phyloP scores from a whole-genome alignment of 2,329 filamentous ascomycete genomes.

The Apiospora aurea region DNA sequence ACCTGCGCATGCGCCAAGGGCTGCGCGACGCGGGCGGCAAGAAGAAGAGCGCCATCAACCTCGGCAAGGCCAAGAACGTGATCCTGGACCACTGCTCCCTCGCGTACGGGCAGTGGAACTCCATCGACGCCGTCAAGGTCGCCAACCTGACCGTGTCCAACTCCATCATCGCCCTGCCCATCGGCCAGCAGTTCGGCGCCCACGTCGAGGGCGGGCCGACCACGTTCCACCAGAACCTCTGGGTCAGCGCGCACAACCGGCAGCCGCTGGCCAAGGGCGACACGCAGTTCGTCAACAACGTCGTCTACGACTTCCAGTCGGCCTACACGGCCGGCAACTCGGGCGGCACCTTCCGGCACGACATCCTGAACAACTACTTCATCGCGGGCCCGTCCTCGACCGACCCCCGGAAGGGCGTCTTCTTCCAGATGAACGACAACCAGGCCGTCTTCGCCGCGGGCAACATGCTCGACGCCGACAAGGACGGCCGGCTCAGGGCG shows the following conservation, averaged over 20 bases:
- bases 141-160: conserved; percentile 54
- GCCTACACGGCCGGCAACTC: conserved; percentile 41
- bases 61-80: conserved; percentile 51
- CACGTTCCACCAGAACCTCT: conserved; percentile 52
- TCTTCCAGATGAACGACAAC: conserved; percentile 49
- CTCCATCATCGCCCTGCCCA: conserved; percentile 52
- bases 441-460: conserved; percentile 50
- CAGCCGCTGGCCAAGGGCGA: conserved; percentile 55
- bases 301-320: conserved; percentile 53
- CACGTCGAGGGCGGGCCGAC: conserved; percentile 50
- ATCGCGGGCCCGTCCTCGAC: conserved; percentile 49
- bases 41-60: conserved; percentile 52
- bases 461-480: conserved; percentile 48
- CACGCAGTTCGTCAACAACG: conserved; percentile 53
- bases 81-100: conserved; percentile 54
- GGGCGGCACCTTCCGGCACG: conserved; percentile 34
- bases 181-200: conserved; percentile 52
- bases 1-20: conserved; percentile 53
- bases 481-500: conserved; percentile 32
- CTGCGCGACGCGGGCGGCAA: conserved; percentile 42
- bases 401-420: conserved; percentile 45
- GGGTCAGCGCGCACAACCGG: conserved; percentile 54
- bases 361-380: conserved; percentile 55
- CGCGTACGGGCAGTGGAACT: conserved; percentile 52
- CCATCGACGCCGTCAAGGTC: conserved; percentile 45